A percentile compares a stretch with the other conserved stretches of the same genome.
Evolutionary conservation across 164 flowering plant genomes (phyloP).

Genomic region (Tinospora cordifolia): DNA sequence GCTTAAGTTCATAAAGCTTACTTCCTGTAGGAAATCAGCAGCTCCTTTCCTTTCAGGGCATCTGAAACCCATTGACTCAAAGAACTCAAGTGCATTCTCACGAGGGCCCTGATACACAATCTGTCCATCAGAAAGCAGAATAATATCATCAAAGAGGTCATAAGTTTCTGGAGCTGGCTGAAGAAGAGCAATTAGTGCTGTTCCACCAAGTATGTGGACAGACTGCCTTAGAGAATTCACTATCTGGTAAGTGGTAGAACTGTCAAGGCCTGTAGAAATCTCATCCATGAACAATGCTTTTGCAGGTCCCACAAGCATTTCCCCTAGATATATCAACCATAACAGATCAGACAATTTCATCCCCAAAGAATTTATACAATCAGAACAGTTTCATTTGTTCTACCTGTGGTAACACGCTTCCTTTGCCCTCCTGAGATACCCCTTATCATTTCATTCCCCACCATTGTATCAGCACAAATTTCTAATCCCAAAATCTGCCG

Average conservation of each 20-base stretch:
- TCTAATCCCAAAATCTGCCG: neutral
- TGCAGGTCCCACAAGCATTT: constrained; percentile 52
- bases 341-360: neutral
- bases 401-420: constrained; percentile 14
- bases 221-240: constrained; percentile 43
- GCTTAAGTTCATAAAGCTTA: constrained; percentile 8
- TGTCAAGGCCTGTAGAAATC: constrained; percentile 54
- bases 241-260: constrained; percentile 47
- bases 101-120: constrained; percentile 58
- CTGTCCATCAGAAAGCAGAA: constrained; percentile 48
- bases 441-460: constrained; percentile 10
- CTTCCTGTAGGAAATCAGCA: constrained; percentile 59
- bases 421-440: constrained; percentile 13
- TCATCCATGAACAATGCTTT: constrained; percentile 58
- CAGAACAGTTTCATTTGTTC: neutral
- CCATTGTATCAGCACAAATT: constrained; percentile 10
- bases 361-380: neutral
- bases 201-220: constrained; percentile 35
- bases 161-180: constrained; percentile 60
- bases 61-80: constrained; percentile 44
- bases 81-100: constrained; percentile 44
- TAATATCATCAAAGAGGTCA: constrained; percentile 49
- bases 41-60: constrained; percentile 53
- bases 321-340: constrained; percentile 25
- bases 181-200: constrained; percentile 41